Conservation (phyloP, 371 early-diverging fungal species). For the Apophysomyces elegans region DNA sequence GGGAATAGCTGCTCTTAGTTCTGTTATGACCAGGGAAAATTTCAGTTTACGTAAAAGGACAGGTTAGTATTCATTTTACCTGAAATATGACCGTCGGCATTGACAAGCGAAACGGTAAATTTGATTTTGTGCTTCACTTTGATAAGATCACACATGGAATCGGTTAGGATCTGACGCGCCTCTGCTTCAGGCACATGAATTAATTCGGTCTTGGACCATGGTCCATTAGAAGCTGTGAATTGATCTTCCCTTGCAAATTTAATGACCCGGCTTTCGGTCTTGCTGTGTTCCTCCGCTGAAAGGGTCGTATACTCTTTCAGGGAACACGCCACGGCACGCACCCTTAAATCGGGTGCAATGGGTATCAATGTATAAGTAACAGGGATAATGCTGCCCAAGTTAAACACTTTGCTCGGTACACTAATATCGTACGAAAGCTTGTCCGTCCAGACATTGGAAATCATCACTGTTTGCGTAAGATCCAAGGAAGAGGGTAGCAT, state of each 20-base stretch:
- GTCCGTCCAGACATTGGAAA: conserved; percentile 50
- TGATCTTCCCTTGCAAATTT: conserved; percentile 35
- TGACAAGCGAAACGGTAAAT: conserved; percentile 45
- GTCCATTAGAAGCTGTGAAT: conserved; percentile 15
- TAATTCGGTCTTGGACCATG: conserved; percentile 30
- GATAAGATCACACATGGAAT: conserved; percentile 40
- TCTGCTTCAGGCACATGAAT: conserved; percentile 28
- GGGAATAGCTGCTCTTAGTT: conserved; percentile 51
- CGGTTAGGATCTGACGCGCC: conserved; percentile 33
- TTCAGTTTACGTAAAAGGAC: neutral
- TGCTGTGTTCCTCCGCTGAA: conserved; percentile 33
- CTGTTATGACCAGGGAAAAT: conserved; percentile 33
- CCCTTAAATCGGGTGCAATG: conserved; percentile 35
- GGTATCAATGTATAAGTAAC: conserved; percentile 46
- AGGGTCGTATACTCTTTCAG: conserved; percentile 48
- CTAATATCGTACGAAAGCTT: conserved; percentile 51
- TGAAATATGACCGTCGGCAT: conserved; percentile 55
- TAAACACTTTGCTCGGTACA: conserved; percentile 46
- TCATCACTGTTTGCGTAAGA: conserved; percentile 40
- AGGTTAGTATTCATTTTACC: conserved; percentile 27
- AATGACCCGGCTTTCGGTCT: conserved; percentile 38
- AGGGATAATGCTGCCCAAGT: conserved; percentile 38
- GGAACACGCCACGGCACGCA: conserved; percentile 36
- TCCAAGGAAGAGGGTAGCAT: conserved; percentile 44
- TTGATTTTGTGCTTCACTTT: conserved; percentile 50